Conservation (phyloP, 257 asterid genomes). For the Solanum chilense region DNA sequence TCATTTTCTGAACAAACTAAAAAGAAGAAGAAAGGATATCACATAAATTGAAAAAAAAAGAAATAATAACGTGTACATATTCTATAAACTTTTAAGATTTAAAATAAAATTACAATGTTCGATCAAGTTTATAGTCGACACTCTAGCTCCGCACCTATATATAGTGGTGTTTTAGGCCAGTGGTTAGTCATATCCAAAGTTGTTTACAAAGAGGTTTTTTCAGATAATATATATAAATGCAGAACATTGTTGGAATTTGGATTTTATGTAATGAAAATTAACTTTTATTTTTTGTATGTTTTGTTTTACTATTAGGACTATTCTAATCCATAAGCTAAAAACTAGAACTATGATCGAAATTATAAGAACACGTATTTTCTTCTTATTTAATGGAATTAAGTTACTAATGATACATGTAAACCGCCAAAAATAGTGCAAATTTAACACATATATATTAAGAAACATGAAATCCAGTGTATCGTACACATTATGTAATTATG, state of each 20-base stretch:
- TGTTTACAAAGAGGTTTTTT: not conserved
- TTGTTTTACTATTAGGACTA: not conserved
- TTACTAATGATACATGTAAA: too few relatives aligned
- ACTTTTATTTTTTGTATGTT: not conserved
- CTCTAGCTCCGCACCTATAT: not conserved
- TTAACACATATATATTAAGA: too few relatives aligned
- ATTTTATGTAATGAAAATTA: not conserved
- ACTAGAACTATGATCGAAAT: not conserved
- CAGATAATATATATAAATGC: not conserved
- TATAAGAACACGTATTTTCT: too few relatives aligned
- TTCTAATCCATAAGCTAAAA: not conserved
- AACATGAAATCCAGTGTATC: too few relatives aligned
- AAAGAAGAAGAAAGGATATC: not conserved
- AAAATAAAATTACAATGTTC: not conserved
- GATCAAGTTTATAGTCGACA: rapidly evolving
- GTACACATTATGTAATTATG: too few relatives aligned
- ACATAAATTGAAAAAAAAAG: rapidly evolving
- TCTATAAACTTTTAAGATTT: too few relatives aligned
- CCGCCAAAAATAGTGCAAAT: too few relatives aligned
- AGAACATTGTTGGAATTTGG: not conserved
- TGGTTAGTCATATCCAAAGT: not conserved
- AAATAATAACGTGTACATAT: not conserved
- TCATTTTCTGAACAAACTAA: not conserved
- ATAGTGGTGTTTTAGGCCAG: not conserved
- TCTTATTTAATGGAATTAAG: too few relatives aligned